Percentiles rank a stretch among this genome's conserved stretches.
phyloP scores from a whole-genome alignment of 2,329 filamentous ascomycete species.

The Fusarium secorum region DNA sequence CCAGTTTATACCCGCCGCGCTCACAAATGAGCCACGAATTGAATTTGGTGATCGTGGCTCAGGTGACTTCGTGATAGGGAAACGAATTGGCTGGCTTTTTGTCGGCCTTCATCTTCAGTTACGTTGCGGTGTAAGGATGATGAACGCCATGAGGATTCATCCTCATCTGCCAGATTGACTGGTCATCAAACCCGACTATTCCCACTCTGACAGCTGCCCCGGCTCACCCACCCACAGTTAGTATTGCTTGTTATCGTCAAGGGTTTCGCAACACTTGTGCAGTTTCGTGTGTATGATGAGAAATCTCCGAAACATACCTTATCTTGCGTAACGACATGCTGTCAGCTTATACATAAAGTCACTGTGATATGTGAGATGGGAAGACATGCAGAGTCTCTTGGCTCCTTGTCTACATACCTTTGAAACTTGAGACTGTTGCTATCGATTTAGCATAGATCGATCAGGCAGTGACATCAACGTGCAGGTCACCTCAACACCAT shows the following conservation, averaged over 20 bases:
- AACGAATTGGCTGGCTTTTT: not conserved
- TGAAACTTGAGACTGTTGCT: not conserved
- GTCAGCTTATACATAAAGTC: not conserved
- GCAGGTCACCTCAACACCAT: not conserved
- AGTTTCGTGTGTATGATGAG: not conserved
- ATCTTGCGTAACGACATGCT: not conserved
- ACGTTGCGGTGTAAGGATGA: conserved; percentile 28
- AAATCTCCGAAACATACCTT: not conserved
- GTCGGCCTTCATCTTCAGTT: not conserved
- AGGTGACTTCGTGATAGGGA: conserved; percentile 3
- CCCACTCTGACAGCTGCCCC: conserved; percentile 22
- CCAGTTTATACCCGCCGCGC: not conserved
- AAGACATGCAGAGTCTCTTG: not conserved
- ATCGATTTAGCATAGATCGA: not conserved
- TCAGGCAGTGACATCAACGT: not conserved
- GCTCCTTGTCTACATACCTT: not conserved
- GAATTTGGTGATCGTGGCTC: conserved; percentile 12
- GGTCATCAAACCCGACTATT: conserved; percentile 36
- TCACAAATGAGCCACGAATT: conserved; percentile 16
- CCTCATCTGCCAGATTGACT: not conserved
- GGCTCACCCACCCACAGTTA: not conserved
- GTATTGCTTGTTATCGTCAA: not conserved
- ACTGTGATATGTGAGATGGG: not conserved
- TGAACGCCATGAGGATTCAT: not conserved
- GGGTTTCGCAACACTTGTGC: not conserved